phyloP scores from a whole-genome alignment of 176 grass and related monocot species.

The Triticum dicoccoides region DNA sequence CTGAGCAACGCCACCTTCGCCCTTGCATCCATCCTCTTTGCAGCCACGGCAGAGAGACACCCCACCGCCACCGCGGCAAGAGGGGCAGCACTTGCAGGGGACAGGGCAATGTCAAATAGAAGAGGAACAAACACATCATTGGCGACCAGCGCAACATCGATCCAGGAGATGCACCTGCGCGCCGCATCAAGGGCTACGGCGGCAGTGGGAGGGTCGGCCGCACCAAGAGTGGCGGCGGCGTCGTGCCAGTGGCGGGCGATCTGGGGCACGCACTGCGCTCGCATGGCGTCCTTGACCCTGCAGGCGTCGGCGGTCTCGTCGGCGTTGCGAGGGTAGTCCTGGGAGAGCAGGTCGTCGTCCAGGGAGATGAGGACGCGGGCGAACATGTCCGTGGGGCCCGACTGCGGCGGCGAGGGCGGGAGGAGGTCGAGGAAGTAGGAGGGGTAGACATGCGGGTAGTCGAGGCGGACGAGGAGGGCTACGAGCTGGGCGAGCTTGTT shows the following conservation, averaged over 20 bases:
- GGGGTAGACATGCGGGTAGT: conserved; percentile 68
- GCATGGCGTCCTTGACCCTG: conserved; percentile 91
- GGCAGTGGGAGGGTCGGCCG: conserved; percentile 47
- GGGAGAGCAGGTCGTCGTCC: conserved; percentile 88
- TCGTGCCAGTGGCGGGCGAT: conserved; percentile 89
- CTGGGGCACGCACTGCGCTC: conserved; percentile 84
- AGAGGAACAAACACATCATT: conserved; percentile 83
- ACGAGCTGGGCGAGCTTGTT: conserved; percentile 92
- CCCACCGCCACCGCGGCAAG: conserved; percentile 61
- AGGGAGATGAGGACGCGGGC: conserved; percentile 68
- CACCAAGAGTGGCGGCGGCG: conserved; percentile 45
- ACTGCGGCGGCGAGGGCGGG: conserved; percentile 45
- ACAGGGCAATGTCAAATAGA: conserved; percentile 78
- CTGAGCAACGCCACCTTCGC: conserved; percentile 74
- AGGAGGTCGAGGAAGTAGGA: conserved; percentile 68
- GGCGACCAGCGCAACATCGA: conserved; percentile 80
- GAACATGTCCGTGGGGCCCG: conserved; percentile 78
- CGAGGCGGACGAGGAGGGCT: conserved; percentile 71
- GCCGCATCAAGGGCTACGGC: conserved; percentile 66
- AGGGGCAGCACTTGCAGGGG: conserved; percentile 38
- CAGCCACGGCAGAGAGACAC: conserved; percentile 74
- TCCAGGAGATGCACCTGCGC: conserved; percentile 86
- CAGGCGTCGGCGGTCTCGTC: conserved; percentile 55
- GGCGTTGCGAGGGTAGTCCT: conserved; percentile 70
- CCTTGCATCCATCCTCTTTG: conserved; percentile 77